Base-by-base conservation (phyloP, 345 rosid species). In the Salix purpurea region DNA sequence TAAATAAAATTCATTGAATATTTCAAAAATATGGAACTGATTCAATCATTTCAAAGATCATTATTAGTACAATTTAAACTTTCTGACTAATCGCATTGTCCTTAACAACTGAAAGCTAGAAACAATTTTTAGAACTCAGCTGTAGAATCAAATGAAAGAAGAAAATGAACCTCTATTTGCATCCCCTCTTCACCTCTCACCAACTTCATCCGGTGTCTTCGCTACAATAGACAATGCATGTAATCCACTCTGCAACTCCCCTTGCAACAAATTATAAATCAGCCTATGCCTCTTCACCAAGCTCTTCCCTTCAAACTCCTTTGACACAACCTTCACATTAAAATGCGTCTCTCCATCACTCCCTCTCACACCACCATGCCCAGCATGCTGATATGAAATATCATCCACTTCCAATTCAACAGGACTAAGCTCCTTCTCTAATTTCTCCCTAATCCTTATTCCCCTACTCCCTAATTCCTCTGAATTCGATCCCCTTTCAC, bases 221-320 rank as follows among this genome's bases (percentile, higher is more conserved):
- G 98, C 94, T 30, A 90, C 89, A 69, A 96, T 92, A 0, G 98
- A 96, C 82, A 96, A 83, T 0, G 98, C 97, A 54, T 96, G 99
- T 40, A 93, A 87, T 65, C 97, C 97, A 77, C 76, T 87, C 72
- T 91, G 91, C 81, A 96, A 83, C 87, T 96, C 99, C 30, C 91
- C 97, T 73, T 86, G 87, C 79, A 96, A 86, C 66, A 96, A 79
- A 71, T 84, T 87, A 75, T 96, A 93, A 12, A 96, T 80, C 14
- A 96, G 71, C 81, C 95, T 86, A 74, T 92, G 99, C 80, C 99
- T 91, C 87, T 93, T 96, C 65, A 96, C 91, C 84, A 91, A 82
- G 82, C 91, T 96, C 91, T 90, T 91, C 72, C 98, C 98, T 87
- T 92, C 91, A 74, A 96, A 96, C 76, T 88, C 93, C 52, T 89